These are phyloP conservation scores for Neurospora sp. DNA, from an alignment of 495 filamentous ascomycete genomes.

Conservation along the genomic window DNA sequence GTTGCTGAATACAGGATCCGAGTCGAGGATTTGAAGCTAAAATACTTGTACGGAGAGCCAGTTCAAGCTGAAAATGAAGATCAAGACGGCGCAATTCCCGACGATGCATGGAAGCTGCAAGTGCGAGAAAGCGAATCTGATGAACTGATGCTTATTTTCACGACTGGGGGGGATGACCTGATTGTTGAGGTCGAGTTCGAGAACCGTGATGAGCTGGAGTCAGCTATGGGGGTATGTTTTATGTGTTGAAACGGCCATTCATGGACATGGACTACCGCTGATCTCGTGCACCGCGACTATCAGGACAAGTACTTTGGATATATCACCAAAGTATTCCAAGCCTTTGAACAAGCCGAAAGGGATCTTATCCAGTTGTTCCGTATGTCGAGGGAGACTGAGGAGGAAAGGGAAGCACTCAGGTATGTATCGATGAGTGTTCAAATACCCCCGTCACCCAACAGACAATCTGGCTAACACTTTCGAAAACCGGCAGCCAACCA, in stretches of 20 bases:
- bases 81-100: not conserved
- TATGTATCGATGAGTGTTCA: not conserved
- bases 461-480: not conserved
- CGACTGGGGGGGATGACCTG: not conserved
- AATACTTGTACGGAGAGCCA: not conserved
- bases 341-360: conserved; percentile 4
- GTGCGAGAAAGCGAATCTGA: not conserved
- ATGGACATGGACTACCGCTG: not conserved
- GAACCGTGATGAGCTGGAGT: not conserved
- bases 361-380: conserved; percentile 1
- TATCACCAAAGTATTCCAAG: conserved; percentile 8
- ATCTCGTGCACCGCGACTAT: not conserved
- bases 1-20: not conserved
- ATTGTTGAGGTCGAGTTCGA: not conserved
- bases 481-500: conserved; percentile 7
- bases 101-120: not conserved
- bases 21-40: not conserved
- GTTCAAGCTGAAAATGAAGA: not conserved
- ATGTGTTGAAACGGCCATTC: not conserved
- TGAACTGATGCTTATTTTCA: not conserved
- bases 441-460: not conserved
- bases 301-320: conserved; percentile 13
- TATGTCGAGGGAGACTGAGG: not conserved
- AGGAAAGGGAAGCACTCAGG: conserved; percentile 4
- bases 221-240: not conserved